phyloP scores from a whole-genome alignment of 192 early-diverging fungal species.

The Podochytrium sp. region DNA sequence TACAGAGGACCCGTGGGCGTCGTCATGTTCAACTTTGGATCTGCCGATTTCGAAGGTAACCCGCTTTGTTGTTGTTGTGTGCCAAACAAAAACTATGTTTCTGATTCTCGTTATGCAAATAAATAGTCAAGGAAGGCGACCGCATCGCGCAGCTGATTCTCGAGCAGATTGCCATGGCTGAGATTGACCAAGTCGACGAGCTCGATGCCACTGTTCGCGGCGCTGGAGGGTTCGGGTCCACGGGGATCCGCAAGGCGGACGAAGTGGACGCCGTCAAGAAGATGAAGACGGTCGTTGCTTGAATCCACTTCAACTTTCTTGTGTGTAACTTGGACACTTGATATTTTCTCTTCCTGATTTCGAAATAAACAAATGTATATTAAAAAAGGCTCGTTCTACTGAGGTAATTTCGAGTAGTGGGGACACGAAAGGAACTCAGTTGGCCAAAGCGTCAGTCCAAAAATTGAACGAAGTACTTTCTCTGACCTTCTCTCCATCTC shows the following conservation, averaged over 20 bases:
- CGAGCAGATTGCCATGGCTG: slow-evolving; percentile 81
- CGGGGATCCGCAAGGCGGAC: slow-evolving; percentile 36
- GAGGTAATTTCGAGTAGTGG: neutral
- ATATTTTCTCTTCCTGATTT: too few relatives aligned
- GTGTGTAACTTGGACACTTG: neutral
- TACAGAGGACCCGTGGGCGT: slow-evolving; percentile 88
- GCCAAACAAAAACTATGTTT: neutral
- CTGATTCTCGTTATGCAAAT: slow-evolving; percentile 31
- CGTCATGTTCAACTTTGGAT: slow-evolving; percentile 87
- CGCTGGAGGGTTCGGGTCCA: slow-evolving; percentile 60
- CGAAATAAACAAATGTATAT: neutral
- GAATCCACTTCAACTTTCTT: neutral
- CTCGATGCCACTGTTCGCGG: slow-evolving; percentile 52
- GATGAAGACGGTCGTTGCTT: slow-evolving; percentile 8
- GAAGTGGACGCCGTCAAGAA: slow-evolving; percentile 16
- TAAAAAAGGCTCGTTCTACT: neutral
- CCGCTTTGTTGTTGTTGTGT: too few relatives aligned
- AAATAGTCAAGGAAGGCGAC: slow-evolving; percentile 84
- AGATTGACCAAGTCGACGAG: slow-evolving; percentile 75
- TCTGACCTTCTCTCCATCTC: too few relatives aligned
- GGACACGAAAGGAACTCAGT: too few relatives aligned
- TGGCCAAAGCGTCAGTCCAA: too few relatives aligned
- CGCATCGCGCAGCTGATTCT: slow-evolving; percentile 95
- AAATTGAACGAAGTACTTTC: too few relatives aligned
- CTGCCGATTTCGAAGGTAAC: slow-evolving; percentile 62